Evolutionary conservation across 2,329 filamentous ascomycete species (phyloP), one percentile per base, ranked within the genome.

Genomic region (Penicillium nordicum): DNA sequence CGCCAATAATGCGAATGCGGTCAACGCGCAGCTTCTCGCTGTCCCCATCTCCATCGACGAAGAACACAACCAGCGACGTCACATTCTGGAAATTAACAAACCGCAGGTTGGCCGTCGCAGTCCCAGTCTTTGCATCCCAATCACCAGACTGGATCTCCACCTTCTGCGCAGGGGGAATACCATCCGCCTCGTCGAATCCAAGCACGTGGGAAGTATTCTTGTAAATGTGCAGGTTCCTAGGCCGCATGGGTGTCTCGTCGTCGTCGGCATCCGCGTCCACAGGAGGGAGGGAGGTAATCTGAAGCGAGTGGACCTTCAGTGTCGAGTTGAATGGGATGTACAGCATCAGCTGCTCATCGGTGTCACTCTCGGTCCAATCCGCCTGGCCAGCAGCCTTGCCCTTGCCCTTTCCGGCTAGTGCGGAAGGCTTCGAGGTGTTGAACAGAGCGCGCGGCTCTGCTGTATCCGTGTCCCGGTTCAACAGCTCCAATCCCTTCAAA

Each of bases 71-170:
- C 66, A 99, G 71, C 59, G 87, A 94, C 57, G 86, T 88, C 52
- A 97, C 89, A 70, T 92, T 95, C 78, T 97, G 94, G 80, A 97
- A 99, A 78, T 97, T 97, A 76, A 99, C 94, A 69, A 93, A 97
- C 14, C 92, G 89, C 67, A 97, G 78, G 43, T 82, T 77, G 52
- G 93, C 77, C 66, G 81, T 89, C 14, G 85, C 88, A 9, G 90
- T 93, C 50, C 86, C 88, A 14, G 89, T 85, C 43, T 82, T 79
- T 48, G 70, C 59, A 73, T 92, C 89, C 93, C 94, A 99, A 69
- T 96, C 90, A 50, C 83, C 81, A 44, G 86, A 79, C 59, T 82
- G 80, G 42, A 99, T 81, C 67, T 87, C 87, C 57, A 97, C 85
- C 50, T 81, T 82, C 75, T 99, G 94, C 16, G 90, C 92, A 0